These are phyloP conservation scores for Alternaria viburni DNA, from an alignment of 2,329 filamentous ascomycete species.

Conservation along the genomic window DNA sequence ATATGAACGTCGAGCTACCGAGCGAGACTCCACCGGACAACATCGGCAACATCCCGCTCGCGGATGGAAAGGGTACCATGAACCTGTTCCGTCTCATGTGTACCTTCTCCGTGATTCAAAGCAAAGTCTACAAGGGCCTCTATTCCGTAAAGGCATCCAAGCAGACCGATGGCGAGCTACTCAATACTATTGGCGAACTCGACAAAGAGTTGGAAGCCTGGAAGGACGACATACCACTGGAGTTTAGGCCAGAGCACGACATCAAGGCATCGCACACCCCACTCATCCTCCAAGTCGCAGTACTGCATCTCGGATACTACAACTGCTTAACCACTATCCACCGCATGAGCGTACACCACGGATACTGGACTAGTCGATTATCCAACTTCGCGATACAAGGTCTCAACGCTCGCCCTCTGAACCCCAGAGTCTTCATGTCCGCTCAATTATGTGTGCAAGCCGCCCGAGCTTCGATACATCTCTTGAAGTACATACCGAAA, in stretches of 20 bases:
- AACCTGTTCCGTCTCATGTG: slow-evolving; percentile 95
- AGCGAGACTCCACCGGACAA: slow-evolving; percentile 90
- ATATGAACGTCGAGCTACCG: slow-evolving; percentile 95
- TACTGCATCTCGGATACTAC: slow-evolving; percentile 96
- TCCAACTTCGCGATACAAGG: slow-evolving; percentile 96
- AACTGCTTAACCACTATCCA: slow-evolving; percentile 98
- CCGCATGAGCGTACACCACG: slow-evolving; percentile 96
- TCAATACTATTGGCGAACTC: slow-evolving; percentile 94
- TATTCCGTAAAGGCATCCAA: slow-evolving; percentile 93
- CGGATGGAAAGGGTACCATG: slow-evolving; percentile 88
- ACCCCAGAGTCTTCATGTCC: slow-evolving; percentile 92
- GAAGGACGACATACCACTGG: slow-evolving; percentile 94
- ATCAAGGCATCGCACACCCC: slow-evolving; percentile 93
- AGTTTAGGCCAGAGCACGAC: slow-evolving; percentile 96
- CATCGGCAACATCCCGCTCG: slow-evolving; percentile 90
- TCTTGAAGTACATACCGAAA: slow-evolving; percentile 95
- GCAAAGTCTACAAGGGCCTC: slow-evolving; percentile 88
- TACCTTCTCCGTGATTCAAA: slow-evolving; percentile 88
- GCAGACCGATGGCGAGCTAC: slow-evolving; percentile 87
- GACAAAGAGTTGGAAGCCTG: slow-evolving; percentile 85
- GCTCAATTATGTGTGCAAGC: slow-evolving; percentile 92
- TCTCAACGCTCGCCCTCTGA: slow-evolving; percentile 86
- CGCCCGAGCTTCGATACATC: slow-evolving; percentile 87
- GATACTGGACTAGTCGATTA: slow-evolving; percentile 94
- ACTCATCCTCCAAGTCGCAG: slow-evolving; percentile 91